Base-by-base conservation (phyloP, 2,329 filamentous ascomycete genomes). In the Clathrospora elynae region DNA sequence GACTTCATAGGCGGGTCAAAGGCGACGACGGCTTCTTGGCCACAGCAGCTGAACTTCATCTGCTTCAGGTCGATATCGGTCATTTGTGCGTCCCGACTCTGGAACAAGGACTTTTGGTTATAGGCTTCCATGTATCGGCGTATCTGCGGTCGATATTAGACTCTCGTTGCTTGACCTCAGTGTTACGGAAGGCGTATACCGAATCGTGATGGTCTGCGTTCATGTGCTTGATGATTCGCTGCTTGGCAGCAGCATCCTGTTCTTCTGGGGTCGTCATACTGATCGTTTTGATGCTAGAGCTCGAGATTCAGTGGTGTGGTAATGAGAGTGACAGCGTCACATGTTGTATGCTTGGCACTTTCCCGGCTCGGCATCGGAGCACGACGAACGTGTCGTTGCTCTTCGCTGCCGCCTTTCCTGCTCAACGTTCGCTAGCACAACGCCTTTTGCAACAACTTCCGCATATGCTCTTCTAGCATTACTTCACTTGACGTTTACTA, bases 151-250 rank as follows among this genome's bases (percentile, higher is more conserved):
- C 24, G 44, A 38, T 40, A 42, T 57, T 25, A 49, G 36, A 16
- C 31, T 33, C 19, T 37, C 12, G 31, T 16, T n/a, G 17, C 6
- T 20, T 32, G 23, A 31, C 14, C 26, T 41, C 19, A 35, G 31
- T 14, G 17, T 25, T 46, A 31, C 11, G 13, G 35, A 14, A 10
- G 25, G 16, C 20, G 36, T 42, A 26, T 66, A 76, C 82, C 44
- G 89, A 88, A 57, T 82, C 79, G 36, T 78, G 75, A 73, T 96
- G 92, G 70, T 92, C 87, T 29, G 76, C 75, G 73, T 96, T 96
- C 88, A 96, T 93, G 75, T 96, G 91, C 22, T 77, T 77, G 63
- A 92, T 81, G 68, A 90, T 85, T 45, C 84, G 82, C 44, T 75
- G 60, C 62, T 83, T 83, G 45, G 75, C 71, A 0, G 74, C 76